Evolutionary conservation across 2,329 filamentous ascomycete species (phyloP).

Genomic region (Penicillium sp.): DNA sequence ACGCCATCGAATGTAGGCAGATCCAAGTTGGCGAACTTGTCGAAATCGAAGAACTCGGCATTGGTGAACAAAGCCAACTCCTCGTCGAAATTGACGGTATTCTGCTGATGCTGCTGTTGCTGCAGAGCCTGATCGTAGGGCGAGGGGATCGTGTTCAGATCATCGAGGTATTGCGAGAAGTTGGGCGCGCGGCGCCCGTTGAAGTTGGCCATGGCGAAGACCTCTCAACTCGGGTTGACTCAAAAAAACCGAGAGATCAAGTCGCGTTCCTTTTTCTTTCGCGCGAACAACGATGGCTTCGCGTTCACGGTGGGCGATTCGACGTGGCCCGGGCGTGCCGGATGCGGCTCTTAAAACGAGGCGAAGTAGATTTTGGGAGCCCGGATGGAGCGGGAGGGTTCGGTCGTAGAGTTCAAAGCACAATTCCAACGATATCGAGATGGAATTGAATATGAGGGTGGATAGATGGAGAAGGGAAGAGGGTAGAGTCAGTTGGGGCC

Average conservation of each 20-base stretch:
- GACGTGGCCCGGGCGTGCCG: constrained; percentile 17
- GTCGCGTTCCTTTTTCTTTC: background rate
- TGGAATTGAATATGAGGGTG: constrained; percentile 4
- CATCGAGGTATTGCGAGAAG: constrained; percentile 84
- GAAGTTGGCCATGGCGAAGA: constrained; percentile 65
- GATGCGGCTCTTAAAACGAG: constrained; percentile 18
- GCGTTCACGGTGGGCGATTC: constrained; percentile 10
- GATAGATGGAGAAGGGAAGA: background rate
- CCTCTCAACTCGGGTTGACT: constrained; percentile 3
- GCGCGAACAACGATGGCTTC: constrained; percentile 7
- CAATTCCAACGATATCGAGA: background rate
- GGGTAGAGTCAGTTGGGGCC: constrained; percentile 1
- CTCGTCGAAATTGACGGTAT: constrained; percentile 64
- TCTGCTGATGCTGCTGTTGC: constrained; percentile 59
- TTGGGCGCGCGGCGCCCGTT: constrained; percentile 77
- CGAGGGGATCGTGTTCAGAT: constrained; percentile 70
- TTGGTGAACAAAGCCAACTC: constrained; percentile 79
- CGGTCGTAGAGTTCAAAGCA: background rate
- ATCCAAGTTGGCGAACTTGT: constrained; percentile 45
- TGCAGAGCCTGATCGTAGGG: constrained; percentile 61
- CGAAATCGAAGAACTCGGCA: constrained; percentile 77
- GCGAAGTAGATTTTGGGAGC: background rate
- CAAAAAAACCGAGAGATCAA: background rate
- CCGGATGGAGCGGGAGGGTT: background rate
- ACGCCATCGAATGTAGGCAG: constrained; percentile 34